phyloP scores from a whole-genome alignment of 805 yeast species.

The Grigorovia yakushimaensis region DNA sequence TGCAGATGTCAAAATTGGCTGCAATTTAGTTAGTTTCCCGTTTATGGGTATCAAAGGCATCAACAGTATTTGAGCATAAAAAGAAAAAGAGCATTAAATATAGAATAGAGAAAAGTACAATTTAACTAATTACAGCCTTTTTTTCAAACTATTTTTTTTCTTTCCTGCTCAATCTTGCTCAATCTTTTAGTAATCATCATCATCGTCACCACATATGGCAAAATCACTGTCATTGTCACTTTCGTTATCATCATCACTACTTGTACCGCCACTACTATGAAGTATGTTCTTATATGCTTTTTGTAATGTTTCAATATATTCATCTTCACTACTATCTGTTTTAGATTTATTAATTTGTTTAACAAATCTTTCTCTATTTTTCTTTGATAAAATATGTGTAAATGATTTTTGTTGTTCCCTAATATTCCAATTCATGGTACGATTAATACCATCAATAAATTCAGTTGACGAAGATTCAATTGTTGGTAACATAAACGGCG shows the following conservation, averaged over 20 bases:
- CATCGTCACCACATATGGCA: neutral
- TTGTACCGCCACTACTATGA: neutral
- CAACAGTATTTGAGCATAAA: no score
- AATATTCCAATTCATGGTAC: constrained; percentile 87
- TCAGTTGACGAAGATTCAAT: constrained; percentile 65
- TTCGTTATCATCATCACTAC: neutral
- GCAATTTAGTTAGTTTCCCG: no score
- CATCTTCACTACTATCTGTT: constrained; percentile 7
- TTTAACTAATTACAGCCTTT: no score
- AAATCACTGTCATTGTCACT: neutral
- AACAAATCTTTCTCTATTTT: constrained; percentile 12
- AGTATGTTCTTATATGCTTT: neutral
- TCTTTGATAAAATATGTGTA: constrained; percentile 23
- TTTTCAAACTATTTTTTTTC: no score
- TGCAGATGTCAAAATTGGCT: no score
- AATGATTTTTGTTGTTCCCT: constrained; percentile 81
- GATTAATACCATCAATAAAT: constrained; percentile 71
- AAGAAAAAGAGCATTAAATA: no score
- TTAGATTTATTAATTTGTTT: constrained; percentile 3
- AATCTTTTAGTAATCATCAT: neutral
- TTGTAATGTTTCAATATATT: constrained; percentile 3
- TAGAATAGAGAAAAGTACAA: no score
- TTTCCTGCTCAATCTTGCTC: neutral
- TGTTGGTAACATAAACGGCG: constrained; percentile 88
- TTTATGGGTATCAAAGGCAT: no score